Evolutionary conservation across 2,329 filamentous ascomycete species (phyloP).

Genomic region (Epichloe baconii): DNA sequence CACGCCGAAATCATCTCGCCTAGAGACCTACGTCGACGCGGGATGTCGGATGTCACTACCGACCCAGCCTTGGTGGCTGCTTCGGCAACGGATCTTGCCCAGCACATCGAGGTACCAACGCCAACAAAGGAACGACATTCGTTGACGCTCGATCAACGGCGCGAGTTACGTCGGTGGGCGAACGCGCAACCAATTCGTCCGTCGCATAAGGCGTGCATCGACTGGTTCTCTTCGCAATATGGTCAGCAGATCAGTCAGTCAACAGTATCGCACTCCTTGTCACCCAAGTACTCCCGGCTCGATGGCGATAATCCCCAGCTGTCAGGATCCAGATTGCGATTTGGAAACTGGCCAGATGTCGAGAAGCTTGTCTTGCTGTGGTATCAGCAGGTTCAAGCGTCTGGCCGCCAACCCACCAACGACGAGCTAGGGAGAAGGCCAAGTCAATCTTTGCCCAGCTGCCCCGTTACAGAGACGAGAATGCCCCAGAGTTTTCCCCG

Average conservation of each 20-base stretch:
- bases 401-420: constrained; percentile 46
- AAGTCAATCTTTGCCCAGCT: constrained; percentile 45
- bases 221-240: constrained; percentile 47
- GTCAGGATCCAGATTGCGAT: constrained; percentile 47
- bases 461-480: constrained; percentile 46
- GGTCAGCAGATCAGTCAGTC: constrained; percentile 49
- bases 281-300: constrained; percentile 47
- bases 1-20: not conserved
- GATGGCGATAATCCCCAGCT: constrained; percentile 46
- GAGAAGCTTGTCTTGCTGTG: constrained; percentile 43
- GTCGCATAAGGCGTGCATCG: constrained; percentile 48
- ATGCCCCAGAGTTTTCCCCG: constrained; percentile 49
- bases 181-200: constrained; percentile 42
- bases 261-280: constrained; percentile 49
- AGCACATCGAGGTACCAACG: constrained; percentile 5
- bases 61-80: constrained; percentile 25
- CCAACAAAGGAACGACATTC: constrained; percentile 40
- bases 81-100: constrained; percentile 17
- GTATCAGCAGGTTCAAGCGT: constrained; percentile 38
- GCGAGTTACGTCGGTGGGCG: constrained; percentile 46
- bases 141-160: constrained; percentile 48
- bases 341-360: constrained; percentile 52
- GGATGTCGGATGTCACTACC: constrained; percentile 24
- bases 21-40: not conserved
- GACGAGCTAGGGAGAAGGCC: constrained; percentile 51